Percentiles rank a stretch among this genome's conserved stretches.
phyloP scores from a whole-genome alignment of 805 yeast genomes.

The Zygoascus biomembranicola region DNA sequence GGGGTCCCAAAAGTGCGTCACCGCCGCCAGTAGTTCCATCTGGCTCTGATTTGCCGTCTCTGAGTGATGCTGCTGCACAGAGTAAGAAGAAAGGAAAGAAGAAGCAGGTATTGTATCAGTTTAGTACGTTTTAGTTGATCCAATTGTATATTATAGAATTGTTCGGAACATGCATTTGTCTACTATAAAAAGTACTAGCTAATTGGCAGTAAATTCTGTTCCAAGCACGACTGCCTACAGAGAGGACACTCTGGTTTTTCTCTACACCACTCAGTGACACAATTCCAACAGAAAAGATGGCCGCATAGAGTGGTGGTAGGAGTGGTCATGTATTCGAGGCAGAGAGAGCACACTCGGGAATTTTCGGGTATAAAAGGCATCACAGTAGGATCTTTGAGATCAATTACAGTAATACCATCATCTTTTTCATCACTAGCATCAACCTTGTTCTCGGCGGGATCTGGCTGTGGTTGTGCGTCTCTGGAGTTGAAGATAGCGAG shows the following conservation, averaged over 20 bases:
- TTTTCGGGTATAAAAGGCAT: constrained; percentile 62
- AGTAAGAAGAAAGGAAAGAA: constrained; percentile 37
- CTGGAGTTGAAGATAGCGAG: neutral
- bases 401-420: constrained; percentile 1
- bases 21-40: neutral
- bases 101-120: constrained; percentile 45
- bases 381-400: constrained; percentile 39
- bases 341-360: constrained; percentile 75
- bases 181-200: constrained; percentile 16
- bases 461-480: constrained; percentile 7
- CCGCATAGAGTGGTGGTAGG: constrained; percentile 90
- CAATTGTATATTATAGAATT: neutral
- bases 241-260: constrained; percentile 88
- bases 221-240: constrained; percentile 64
- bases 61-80: constrained; percentile 1
- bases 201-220: constrained; percentile 55
- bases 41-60: neutral
- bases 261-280: constrained; percentile 82
- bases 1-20: neutral
- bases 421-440: constrained; percentile 8
- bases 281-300: constrained; percentile 87
- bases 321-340: constrained; percentile 68
- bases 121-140: constrained; percentile 33
- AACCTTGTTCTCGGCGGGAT: constrained; percentile 8
- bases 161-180: neutral